phyloP scores from a whole-genome alignment of 495 filamentous ascomycete genomes.

The Bacidia gigantensis region DNA sequence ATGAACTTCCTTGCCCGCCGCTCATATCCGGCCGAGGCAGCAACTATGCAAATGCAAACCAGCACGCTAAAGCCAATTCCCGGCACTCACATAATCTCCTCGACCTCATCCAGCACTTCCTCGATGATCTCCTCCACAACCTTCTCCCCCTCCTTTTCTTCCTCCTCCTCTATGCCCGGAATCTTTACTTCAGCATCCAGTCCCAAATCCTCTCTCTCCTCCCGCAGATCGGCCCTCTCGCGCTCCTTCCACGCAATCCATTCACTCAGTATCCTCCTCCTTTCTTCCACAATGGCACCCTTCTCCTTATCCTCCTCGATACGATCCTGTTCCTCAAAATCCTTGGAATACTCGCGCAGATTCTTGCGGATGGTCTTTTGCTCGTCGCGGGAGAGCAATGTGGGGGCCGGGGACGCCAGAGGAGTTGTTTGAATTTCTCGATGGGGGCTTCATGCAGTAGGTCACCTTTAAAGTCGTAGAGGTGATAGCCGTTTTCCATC shows the following conservation, averaged over 20 bases:
- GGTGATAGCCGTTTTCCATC: slow-evolving; percentile 98
- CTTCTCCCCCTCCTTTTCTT: slow-evolving; percentile 55
- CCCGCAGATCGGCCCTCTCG: slow-evolving; percentile 56
- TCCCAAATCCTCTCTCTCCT: slow-evolving; percentile 56
- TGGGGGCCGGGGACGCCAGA: slow-evolving; percentile 87
- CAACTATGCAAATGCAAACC: not conserved
- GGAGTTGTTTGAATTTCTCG: slow-evolving; percentile 94
- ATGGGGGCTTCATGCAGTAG: slow-evolving; percentile 82
- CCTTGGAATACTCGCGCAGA: slow-evolving; percentile 83
- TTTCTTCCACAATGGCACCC: slow-evolving; percentile 77
- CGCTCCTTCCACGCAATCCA: slow-evolving; percentile 75
- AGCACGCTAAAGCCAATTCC: not conserved
- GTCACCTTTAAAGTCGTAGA: slow-evolving; percentile 90
- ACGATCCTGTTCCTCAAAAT: slow-evolving; percentile 90
- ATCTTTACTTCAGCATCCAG: slow-evolving; percentile 49
- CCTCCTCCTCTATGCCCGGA: slow-evolving; percentile 36
- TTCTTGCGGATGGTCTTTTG: slow-evolving; percentile 97
- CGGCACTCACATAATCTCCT: slow-evolving; percentile 45
- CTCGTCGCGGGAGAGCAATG: slow-evolving; percentile 81
- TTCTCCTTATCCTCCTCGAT: slow-evolving; percentile 85
- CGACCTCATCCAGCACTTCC: slow-evolving; percentile 85
- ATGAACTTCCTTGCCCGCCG: too few relatives aligned
- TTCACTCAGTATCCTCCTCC: slow-evolving; percentile 72
- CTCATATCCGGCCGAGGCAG: not conserved
- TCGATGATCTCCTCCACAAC: slow-evolving; percentile 83